Base-by-base conservation (phyloP, 2,329 filamentous ascomycete genomes). In the Beauveria brongniartii region DNA sequence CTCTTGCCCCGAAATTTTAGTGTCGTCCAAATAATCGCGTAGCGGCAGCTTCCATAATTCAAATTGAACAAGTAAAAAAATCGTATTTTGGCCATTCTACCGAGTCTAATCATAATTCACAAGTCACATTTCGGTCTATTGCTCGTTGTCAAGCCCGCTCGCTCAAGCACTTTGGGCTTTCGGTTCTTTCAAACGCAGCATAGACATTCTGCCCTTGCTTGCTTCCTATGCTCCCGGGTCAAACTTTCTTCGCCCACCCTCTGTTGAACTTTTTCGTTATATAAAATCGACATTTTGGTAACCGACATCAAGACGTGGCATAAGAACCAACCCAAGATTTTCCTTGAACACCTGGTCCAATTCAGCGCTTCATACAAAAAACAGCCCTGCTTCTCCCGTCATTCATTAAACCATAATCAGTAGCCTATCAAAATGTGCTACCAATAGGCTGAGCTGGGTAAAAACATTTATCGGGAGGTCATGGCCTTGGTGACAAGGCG, bases 401-500 rank as follows among this genome's bases (percentile, higher is more conserved):
- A 46, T 52, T 46, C 58, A 60, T 46, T 57, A 61, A 40, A 61
- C 52, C 59, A 34, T 51, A 8, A 40, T 47, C 10, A 3, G 28
- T 43, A 52, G 50, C 53, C n/a, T n/a, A 40, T 52, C 14, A 46
- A 16, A 16, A n/a, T 16, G 37, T 37, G 53, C 52, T 24, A 30
- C n/a, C 46, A 37, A 57, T 41, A 44, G 43, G 41, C 30, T 50
- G 54, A 40, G n/a, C 41, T 40, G 50, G 37, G 46, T 20, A 26
- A 62, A 63, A 65, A 58, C 64, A 69, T 74, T 86, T 92, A 96
- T 79, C 91, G 88, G 73, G 91, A 92, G 67, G 91, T 87, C 91
- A 96, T 96, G 71, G 90, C 92, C 89, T 97, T 99, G 80, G 94
- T 99, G 71, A 99, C 92, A 69, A 96, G 86, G 73, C 94, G 86